Conservation (phyloP, 164 flowering plant genomes). For the Tetrastigma voinierianum region DNA sequence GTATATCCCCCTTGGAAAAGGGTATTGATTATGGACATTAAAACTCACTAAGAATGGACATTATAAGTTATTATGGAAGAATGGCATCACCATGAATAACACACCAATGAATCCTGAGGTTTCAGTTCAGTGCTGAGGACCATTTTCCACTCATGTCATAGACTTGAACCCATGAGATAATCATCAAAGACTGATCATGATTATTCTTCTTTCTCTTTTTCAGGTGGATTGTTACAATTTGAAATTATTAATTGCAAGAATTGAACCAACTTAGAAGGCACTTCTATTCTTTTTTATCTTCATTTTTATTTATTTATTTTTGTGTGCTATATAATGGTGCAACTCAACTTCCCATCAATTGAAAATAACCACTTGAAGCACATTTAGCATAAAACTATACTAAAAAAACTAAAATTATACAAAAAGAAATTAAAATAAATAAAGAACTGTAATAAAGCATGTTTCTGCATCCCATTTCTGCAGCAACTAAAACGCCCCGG, state of each 20-base stretch:
- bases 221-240: neutral
- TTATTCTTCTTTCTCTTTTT: neutral
- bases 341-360: conserved; percentile 2
- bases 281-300: neutral
- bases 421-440: neutral
- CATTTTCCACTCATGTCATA: no score
- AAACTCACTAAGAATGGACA: no score
- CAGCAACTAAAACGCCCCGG: neutral
- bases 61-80: no score
- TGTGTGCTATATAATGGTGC: neutral
- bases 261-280: conserved; percentile 2
- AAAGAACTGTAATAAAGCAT: neutral
- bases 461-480: neutral
- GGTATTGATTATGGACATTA: no score
- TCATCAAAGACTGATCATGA: no score
- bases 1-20: no score
- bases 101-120: no score
- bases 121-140: no score
- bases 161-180: no score
- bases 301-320: neutral
- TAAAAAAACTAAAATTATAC: neutral
- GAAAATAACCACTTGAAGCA: conserved; percentile 5
- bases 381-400: conserved; percentile 3
- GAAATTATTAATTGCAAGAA: neutral
- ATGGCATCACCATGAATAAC: no score